These are phyloP conservation scores for Leccinum huronense DNA, from an alignment of 1,284 basidiomycete species.

Conservation along the genomic window DNA sequence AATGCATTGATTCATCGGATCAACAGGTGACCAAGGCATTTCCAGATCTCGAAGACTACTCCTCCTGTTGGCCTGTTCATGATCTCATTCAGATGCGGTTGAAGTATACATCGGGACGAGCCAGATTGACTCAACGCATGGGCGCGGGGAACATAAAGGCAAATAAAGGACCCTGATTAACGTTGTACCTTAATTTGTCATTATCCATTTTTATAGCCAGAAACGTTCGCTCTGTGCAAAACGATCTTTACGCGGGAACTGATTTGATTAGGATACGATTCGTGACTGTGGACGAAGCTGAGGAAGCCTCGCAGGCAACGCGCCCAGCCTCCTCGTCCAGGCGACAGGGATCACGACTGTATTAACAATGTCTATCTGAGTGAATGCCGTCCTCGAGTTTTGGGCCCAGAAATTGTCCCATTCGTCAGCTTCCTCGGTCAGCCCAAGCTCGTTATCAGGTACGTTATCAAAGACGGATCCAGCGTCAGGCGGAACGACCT, in stretches of 20 bases:
- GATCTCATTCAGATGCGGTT: constrained; percentile 11
- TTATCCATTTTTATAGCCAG: neutral
- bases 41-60: constrained; percentile 6
- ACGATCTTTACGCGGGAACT: no score
- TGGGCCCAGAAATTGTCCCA: constrained; percentile 35
- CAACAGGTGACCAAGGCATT: constrained; percentile 6
- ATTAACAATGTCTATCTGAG: constrained; percentile 15
- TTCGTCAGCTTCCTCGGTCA: constrained; percentile 24
- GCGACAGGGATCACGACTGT: no score
- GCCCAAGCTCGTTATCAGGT: constrained; percentile 30
- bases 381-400: constrained; percentile 28
- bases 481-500: constrained; percentile 40
- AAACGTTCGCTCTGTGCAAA: no score
- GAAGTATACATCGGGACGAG: constrained; percentile 14
- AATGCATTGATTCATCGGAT: neutral
- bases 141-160: neutral
- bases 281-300: no score
- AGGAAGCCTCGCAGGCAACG: constrained; percentile 32
- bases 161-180: neutral
- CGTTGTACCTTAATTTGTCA: neutral
- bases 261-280: no score
- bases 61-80: constrained; percentile 8
- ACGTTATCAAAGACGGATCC: constrained; percentile 36
- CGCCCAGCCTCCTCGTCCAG: constrained; percentile 32
- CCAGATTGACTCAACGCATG: constrained; percentile 3